phyloP scores from a whole-genome alignment of 2,329 filamentous ascomycete genomes.

The Arthroderma uncinatum region DNA sequence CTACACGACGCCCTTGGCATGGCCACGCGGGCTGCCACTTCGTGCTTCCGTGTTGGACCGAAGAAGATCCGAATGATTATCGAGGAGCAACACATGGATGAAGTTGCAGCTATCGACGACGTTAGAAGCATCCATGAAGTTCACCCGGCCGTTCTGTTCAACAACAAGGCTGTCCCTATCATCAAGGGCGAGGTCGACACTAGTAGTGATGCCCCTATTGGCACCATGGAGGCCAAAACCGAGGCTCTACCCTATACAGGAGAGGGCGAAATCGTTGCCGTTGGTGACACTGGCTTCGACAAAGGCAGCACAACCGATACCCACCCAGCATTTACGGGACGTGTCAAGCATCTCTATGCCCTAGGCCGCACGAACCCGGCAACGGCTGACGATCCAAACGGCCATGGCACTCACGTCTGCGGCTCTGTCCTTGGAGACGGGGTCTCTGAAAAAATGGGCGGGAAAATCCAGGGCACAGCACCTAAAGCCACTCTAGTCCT shows the following conservation, averaged over 20 bases:
- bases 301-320: constrained; percentile 11
- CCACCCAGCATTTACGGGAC: constrained; percentile 16
- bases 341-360: constrained; percentile 14
- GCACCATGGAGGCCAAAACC: constrained; percentile 6
- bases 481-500: constrained; percentile 17
- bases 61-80: constrained; percentile 12
- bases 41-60: constrained; percentile 2
- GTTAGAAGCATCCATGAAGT: constrained; percentile 15
- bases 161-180: constrained; percentile 16
- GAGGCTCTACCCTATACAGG: constrained; percentile 11
- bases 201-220: not conserved
- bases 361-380: constrained; percentile 7
- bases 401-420: constrained; percentile 20
- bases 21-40: constrained; percentile 10
- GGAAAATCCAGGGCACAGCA: constrained; percentile 15
- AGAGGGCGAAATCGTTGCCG: constrained; percentile 16
- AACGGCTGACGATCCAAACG: constrained; percentile 13
- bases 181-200: constrained; percentile 10
- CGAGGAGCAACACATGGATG: constrained; percentile 14
- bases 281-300: constrained; percentile 19
- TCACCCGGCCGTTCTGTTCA: constrained; percentile 14
- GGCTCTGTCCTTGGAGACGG: constrained; percentile 18
- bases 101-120: constrained; percentile 13
- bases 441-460: constrained; percentile 10
- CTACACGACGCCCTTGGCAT: constrained; percentile 9